These are phyloP conservation scores for Xylariaceae sp. DNA, from an alignment of 2,329 filamentous ascomycete genomes.

Conservation along the genomic window DNA sequence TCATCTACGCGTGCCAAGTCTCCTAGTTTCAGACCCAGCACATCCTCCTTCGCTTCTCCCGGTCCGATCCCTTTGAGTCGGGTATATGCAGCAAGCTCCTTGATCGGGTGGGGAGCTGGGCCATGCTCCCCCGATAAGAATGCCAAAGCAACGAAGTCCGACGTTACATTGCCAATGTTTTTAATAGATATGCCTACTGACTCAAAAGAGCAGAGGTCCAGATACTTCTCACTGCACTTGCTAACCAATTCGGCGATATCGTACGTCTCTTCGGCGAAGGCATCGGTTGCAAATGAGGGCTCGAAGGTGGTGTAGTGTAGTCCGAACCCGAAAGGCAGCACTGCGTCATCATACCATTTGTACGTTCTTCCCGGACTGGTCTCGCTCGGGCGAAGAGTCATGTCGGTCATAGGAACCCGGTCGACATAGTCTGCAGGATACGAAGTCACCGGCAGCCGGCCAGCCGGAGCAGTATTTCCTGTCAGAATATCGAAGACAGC, in stretches of 20 bases:
- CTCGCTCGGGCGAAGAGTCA: constrained; percentile 48
- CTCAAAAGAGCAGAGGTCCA: constrained; percentile 44
- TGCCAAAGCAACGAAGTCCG: constrained; percentile 49
- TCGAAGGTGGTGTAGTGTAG: constrained; percentile 53
- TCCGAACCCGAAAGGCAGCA: constrained; percentile 50
- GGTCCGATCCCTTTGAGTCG: constrained; percentile 39
- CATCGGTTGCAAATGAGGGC: constrained; percentile 19
- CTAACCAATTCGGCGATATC: constrained; percentile 41
- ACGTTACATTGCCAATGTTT: constrained; percentile 45
- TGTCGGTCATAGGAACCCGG: constrained; percentile 52
- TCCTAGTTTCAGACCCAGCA: constrained; percentile 46
- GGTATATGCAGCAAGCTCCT: constrained; percentile 48
- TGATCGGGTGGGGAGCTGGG: constrained; percentile 49
- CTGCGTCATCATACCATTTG: constrained; percentile 51
- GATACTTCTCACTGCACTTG: constrained; percentile 35
- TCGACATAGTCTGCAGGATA: constrained; percentile 51
- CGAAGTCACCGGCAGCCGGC: constrained; percentile 50
- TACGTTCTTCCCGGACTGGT: constrained; percentile 51
- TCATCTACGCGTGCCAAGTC: constrained; percentile 48
- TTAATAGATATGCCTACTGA: constrained; percentile 42
- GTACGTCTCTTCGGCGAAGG: constrained; percentile 16
- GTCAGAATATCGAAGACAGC: constrained; percentile 53
- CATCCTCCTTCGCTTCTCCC: constrained; percentile 30
- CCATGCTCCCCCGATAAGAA: constrained; percentile 45
- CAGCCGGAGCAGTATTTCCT: constrained; percentile 49